Evolutionary conservation across 345 rosid species (phyloP), one percentile per base, ranked within the genome.

Genomic region (Cardamine resedifolia): DNA sequence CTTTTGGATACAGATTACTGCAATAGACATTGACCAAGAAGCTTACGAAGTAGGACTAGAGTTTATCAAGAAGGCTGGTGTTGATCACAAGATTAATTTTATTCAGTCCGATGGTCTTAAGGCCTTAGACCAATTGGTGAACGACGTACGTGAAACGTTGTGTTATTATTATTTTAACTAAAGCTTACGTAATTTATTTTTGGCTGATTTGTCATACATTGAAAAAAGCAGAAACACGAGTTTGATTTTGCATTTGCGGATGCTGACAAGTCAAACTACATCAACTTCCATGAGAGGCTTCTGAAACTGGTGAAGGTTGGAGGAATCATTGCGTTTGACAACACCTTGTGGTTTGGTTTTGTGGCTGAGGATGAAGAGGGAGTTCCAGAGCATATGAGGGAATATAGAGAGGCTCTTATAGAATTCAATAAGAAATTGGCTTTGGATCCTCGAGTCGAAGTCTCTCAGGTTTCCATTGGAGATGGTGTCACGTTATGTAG

Each of bases 201-300:
- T 27, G n/a, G 16, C 53, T 58, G 15, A 49, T 47, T 21, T 12
- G 15, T 21, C n/a, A 50, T 21, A 21, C 15, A 11, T 21, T 50
- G 27, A 5, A 41, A 59, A 24, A 27, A 75, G 18, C 31, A 70
- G 26, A 68, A 72, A 9, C 44, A 24, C 20, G 82, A 72, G 34
- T 79, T 76, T 26, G 95, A 84, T 60, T 87, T 85, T 20, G 80
- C 81, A 33, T 89, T 86, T 60, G 82, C 78, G 66, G 91, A 89
- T 28, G 91, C 88, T 6, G 79, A 84, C 71, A 87, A 87, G 73
- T 1, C 19, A 0, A 68, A 41, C 50, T 81, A 82, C 64, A 50
- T 12, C 14, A 19, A 61, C 10, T 83, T 81, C 74, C 88, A 74
- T 23, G 88, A 87, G 60, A 70, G 67, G 4, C 34, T 81, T 5